These are phyloP conservation scores for Ziziphus jujuba DNA, from an alignment of 306 rosid genomes.

Conservation along the genomic window DNA sequence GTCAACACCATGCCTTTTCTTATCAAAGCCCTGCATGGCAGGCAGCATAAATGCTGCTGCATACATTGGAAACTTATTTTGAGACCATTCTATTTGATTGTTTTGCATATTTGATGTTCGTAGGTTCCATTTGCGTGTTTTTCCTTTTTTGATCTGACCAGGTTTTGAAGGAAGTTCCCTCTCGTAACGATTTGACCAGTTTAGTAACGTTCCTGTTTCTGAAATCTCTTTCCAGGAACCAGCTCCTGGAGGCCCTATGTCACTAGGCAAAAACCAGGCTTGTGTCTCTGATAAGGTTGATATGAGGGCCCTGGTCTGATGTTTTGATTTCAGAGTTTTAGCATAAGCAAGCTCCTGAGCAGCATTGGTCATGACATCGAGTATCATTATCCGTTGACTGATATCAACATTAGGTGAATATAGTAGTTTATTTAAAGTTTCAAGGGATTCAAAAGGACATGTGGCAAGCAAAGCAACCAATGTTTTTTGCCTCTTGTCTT, in stretches of 20 bases:
- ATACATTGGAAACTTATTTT: slow-evolving; percentile 85
- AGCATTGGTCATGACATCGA: slow-evolving; percentile 91
- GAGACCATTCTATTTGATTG: slow-evolving; percentile 63
- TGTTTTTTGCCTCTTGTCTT: slow-evolving; percentile 85
- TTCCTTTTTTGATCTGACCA: slow-evolving; percentile 70
- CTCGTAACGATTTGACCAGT: slow-evolving; percentile 84
- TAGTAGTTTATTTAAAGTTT: slow-evolving; percentile 65
- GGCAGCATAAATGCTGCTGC: slow-evolving; percentile 99
- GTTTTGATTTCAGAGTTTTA: slow-evolving; percentile 55
- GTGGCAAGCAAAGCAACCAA: slow-evolving; percentile 76
- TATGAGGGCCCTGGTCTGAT: slow-evolving; percentile 55
- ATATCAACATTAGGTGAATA: slow-evolving; percentile 86
- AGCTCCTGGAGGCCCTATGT: slow-evolving; percentile 70
- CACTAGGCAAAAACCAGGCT: slow-evolving; percentile 91
- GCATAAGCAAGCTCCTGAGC: slow-evolving; percentile 86
- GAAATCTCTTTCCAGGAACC: slow-evolving; percentile 83
- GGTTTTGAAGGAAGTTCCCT: slow-evolving; percentile 75
- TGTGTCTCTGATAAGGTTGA: slow-evolving; percentile 69
- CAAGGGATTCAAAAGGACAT: slow-evolving; percentile 72
- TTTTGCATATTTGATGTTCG: slow-evolving; percentile 42
- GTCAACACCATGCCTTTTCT: slow-evolving; percentile 89
- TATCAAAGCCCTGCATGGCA: slow-evolving; percentile 93
- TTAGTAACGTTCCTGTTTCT: slow-evolving; percentile 59
- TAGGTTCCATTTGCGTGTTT: slow-evolving; percentile 79
- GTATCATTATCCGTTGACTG: slow-evolving; percentile 91